Conservation (phyloP, 495 filamentous ascomycete genomes). For the Polyplosphaeria fusca region DNA sequence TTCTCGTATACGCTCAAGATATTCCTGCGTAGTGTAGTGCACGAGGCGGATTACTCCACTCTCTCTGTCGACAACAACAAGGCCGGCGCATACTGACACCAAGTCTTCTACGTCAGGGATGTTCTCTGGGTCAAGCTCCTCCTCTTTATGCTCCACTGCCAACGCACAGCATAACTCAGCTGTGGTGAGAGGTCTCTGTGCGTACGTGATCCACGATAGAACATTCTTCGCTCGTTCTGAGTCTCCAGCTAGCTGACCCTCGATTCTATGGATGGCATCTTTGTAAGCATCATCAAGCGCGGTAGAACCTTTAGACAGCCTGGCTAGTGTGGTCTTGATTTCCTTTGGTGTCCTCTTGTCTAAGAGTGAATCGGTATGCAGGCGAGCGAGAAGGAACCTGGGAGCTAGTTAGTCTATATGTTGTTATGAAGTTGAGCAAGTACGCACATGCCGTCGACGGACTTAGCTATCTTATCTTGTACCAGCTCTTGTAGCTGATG, state of each 20-base stretch:
- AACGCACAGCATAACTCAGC: slow-evolving; percentile 51
- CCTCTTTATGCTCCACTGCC: slow-evolving; percentile 37
- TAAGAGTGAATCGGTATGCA: slow-evolving; percentile 47
- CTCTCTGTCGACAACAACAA: slow-evolving; percentile 38
- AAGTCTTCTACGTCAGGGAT: slow-evolving; percentile 39
- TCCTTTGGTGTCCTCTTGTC: slow-evolving; percentile 38
- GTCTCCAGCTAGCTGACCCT: slow-evolving; percentile 41
- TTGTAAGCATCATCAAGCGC: slow-evolving; percentile 40
- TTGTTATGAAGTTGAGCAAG: not conserved
- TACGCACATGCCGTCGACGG: slow-evolving; percentile 10
- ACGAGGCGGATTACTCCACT: slow-evolving; percentile 50
- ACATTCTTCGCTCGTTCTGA: slow-evolving; percentile 35
- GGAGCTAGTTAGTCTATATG: slow-evolving; percentile 2
- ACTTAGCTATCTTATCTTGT: slow-evolving; percentile 3
- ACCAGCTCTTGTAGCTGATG: not conserved
- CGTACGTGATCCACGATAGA: slow-evolving; percentile 41
- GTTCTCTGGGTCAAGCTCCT: slow-evolving; percentile 44
- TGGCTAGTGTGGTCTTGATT: slow-evolving; percentile 30
- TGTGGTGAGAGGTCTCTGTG: slow-evolving; percentile 42
- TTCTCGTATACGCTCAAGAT: not conserved
- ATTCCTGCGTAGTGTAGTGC: slow-evolving; percentile 39
- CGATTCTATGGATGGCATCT: slow-evolving; percentile 45
- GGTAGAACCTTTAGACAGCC: not conserved
- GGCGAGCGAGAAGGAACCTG: slow-evolving; percentile 53
- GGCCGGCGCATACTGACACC: not conserved